Evolutionary conservation across 345 rosid species (phyloP), one percentile per base, ranked within the genome.

Genomic region (Pugionium cornutum): DNA sequence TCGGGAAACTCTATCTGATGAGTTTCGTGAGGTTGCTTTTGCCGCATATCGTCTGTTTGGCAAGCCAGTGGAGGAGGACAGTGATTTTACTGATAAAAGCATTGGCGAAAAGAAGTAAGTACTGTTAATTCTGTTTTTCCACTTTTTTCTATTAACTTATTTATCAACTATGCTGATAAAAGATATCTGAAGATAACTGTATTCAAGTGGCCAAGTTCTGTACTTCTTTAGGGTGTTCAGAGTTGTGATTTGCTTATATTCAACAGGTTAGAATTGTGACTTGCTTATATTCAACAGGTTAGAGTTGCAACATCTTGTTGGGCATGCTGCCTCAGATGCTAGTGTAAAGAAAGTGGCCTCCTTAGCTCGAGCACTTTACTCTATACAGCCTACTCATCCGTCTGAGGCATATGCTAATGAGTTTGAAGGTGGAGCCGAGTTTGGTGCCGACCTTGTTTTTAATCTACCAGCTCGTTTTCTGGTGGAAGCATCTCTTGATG

Each of bases 361-460:
- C 68, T 58, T 82, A 11, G 89, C 85, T 46, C 79, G 43, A 67
- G 80, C 74, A 71, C 97, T 92, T 61, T 79, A 45, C 51, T 37
- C 55, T 5, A 76, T 84, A 70, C 97, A 88, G 69, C 89, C 94
- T 58, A 64, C 55, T 36, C 69, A 70, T 49, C 60, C 44, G 67
- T 73, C 62, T 33, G 82, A 81, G 49, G 76, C 68, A 53, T 76
- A 60, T 69, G 78, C 10, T 32, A 45, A 74, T 54, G 86, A 80
- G 66, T 64, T 45, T 50, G 56, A 78, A 42, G 77, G 56, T 69
- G 80, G 73, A 45, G 62, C 78, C 9, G 97, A 92, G 65, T 92
- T 88, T 76, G 98, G 97, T 62, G 80, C 87, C 3, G 85, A 92
- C 75, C 84, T 92, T 71, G 78, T 57, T 54, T 92, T 92, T 66